Conservation (phyloP, 2,329 filamentous ascomycete species). For the Cladorrhinum sp. region DNA sequence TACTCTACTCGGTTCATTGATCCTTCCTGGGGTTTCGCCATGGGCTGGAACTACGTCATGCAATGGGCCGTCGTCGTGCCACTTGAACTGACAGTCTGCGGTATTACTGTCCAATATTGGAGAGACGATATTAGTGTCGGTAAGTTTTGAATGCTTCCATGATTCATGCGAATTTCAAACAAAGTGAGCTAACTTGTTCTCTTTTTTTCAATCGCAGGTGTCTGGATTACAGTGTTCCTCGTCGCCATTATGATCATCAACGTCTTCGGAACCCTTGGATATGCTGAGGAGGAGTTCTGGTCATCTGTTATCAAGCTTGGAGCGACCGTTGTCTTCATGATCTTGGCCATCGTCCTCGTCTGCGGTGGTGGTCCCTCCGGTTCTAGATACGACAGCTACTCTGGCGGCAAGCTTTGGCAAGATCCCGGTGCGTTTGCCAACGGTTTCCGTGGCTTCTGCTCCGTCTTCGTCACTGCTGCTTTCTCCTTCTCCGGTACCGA, state of each 20-base stretch:
- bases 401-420: conserved; percentile 43
- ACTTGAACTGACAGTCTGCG: conserved; percentile 49
- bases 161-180: neutral
- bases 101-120: conserved; percentile 53
- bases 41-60: conserved; percentile 50
- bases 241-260: conserved; percentile 49
- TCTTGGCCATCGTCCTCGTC: conserved; percentile 56
- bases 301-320: conserved; percentile 54
- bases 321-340: conserved; percentile 60
- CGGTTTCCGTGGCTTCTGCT: conserved; percentile 67
- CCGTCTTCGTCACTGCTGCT: conserved; percentile 66
- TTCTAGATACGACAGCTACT: conserved; percentile 41
- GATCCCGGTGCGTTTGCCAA: conserved; percentile 58
- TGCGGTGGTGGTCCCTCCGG: conserved; percentile 53
- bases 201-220: conserved; percentile 22
- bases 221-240: conserved; percentile 55
- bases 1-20: conserved; percentile 61
- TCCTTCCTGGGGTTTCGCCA: conserved; percentile 57
- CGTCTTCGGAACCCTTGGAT: conserved; percentile 53
- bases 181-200: neutral
- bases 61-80: conserved; percentile 51
- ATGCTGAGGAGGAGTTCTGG: conserved; percentile 55
- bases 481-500: conserved; percentile 69
- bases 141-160: conserved; percentile 17
- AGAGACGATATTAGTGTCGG: conserved; percentile 41